A percentile compares a stretch with the other conserved stretches of the same genome.
These are phyloP conservation scores for Trametes meyenii DNA, from an alignment of 768 basidiomycete genomes.

Conservation along the genomic window DNA sequence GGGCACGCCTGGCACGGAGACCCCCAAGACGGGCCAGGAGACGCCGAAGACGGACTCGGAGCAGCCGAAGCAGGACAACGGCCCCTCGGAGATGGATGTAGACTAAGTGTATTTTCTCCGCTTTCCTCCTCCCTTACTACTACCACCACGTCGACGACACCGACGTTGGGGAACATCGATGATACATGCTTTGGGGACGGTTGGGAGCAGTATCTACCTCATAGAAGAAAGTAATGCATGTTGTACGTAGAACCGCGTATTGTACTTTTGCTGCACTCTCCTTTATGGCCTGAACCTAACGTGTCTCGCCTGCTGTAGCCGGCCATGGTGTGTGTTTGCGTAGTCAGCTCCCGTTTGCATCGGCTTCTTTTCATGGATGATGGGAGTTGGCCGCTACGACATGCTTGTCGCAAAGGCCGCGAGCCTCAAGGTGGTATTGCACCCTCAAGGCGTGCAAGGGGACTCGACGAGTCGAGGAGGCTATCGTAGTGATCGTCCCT, in stretches of 20 bases:
- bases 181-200: constrained; percentile 8
- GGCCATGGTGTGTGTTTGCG: not conserved
- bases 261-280: constrained; percentile 18
- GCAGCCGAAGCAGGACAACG: constrained; percentile 41
- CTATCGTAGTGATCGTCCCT: too few relatives aligned
- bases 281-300: too few relatives aligned
- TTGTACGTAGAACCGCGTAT: constrained; percentile 25
- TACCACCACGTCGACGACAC: too few relatives aligned
- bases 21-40: constrained; percentile 67
- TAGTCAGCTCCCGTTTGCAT: too few relatives aligned
- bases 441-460: too few relatives aligned
- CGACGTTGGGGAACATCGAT: not conserved
- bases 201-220: constrained; percentile 19
- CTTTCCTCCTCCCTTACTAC: not conserved
- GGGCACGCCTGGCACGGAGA: constrained; percentile 55
- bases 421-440: too few relatives aligned
- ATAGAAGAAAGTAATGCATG: constrained; percentile 25
- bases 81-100: constrained; percentile 83
- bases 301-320: too few relatives aligned
- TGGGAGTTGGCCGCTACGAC: too few relatives aligned
- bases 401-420: too few relatives aligned
- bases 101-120: constrained; percentile 49
- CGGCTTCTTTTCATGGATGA: too few relatives aligned
- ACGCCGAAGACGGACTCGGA: constrained; percentile 44
- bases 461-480: too few relatives aligned